Evolutionary conservation across 2,329 filamentous ascomycete species (phyloP).

Genomic region (Claviceps cyperi): DNA sequence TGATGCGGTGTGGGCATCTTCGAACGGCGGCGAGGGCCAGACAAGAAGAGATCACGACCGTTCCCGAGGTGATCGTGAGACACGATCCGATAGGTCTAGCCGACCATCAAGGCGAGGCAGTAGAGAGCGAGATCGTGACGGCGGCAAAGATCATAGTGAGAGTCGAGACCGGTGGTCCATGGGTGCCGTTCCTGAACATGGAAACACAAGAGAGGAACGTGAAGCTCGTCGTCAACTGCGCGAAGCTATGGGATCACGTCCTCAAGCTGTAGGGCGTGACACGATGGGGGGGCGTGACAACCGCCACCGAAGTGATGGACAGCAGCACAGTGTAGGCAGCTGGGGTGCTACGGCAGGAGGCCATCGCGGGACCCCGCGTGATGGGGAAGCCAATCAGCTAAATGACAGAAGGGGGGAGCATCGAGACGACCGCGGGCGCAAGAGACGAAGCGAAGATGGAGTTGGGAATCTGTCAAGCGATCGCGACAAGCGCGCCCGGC

Average conservation of each 20-base stretch:
- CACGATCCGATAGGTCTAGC: slow-evolving; percentile 24
- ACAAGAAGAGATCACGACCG: slow-evolving; percentile 26
- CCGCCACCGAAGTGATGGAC: slow-evolving; percentile 17
- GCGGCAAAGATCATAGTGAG: slow-evolving; percentile 30
- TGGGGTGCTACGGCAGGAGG: slow-evolving; percentile 10
- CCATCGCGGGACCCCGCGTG: slow-evolving; percentile 18
- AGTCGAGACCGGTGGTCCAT: slow-evolving; percentile 29
- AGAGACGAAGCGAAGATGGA: slow-evolving; percentile 34
- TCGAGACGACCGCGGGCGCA: slow-evolving; percentile 23
- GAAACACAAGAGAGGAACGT: slow-evolving; percentile 19
- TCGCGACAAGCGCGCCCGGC: slow-evolving; percentile 40
- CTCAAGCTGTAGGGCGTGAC: slow-evolving; percentile 16
- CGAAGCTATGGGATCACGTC: slow-evolving; percentile 17
- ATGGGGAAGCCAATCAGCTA: slow-evolving; percentile 14
- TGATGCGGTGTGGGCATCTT: slow-evolving; percentile 24
- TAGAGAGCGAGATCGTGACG: slow-evolving; percentile 34
- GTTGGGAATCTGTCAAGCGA: slow-evolving; percentile 24
- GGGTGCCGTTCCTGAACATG: slow-evolving; percentile 15
- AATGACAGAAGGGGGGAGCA: slow-evolving; percentile 20
- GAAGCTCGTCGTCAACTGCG: slow-evolving; percentile 19
- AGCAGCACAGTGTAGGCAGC: slow-evolving; percentile 8
- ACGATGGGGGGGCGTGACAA: slow-evolving; percentile 16
- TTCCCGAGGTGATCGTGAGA: slow-evolving; percentile 28
- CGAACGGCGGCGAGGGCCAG: slow-evolving; percentile 18
- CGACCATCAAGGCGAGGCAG: slow-evolving; percentile 33